Conservation (phyloP, 1,284 basidiomycete species). For the Golubevia sp. region DNA sequence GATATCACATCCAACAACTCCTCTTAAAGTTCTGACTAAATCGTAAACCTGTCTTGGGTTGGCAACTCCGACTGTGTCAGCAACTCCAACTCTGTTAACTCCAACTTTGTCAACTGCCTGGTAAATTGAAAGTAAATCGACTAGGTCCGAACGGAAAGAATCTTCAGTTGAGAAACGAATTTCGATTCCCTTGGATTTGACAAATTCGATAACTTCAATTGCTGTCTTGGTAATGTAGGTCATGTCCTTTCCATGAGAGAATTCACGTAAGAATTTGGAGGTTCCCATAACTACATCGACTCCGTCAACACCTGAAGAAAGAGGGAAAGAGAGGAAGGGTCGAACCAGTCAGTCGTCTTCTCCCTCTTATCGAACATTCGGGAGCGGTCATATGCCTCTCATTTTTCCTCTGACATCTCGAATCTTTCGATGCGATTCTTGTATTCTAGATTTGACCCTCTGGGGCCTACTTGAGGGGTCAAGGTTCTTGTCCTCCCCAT, state of each 20-base stretch:
- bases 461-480: no score
- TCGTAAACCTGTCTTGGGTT: slow-evolving; percentile 99
- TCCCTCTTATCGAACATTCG: no score
- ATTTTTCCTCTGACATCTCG: no score
- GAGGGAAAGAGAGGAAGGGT: neutral
- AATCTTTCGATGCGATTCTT: no score
- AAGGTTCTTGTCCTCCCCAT: no score
- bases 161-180: slow-evolving; percentile 99
- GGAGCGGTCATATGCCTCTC: no score
- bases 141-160: slow-evolving; percentile 98
- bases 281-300: slow-evolving; percentile 99
- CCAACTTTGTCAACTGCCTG: slow-evolving; percentile 99
- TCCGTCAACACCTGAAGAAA: slow-evolving; percentile 74
- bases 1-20: slow-evolving; percentile 78
- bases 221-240: slow-evolving; percentile 97
- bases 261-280: slow-evolving; percentile 97
- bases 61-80: slow-evolving; percentile 98
- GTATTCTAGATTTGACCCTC: no score
- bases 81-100: slow-evolving; percentile 98
- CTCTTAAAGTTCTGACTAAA: slow-evolving; percentile 90
- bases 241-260: slow-evolving; percentile 99
- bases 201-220: slow-evolving; percentile 97
- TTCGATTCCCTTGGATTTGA: slow-evolving; percentile 99
- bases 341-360: no score
- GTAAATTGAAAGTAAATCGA: slow-evolving; percentile 98